phyloP scores from a whole-genome alignment of 148 eudicot genomes.

The Agrostemma githago region DNA sequence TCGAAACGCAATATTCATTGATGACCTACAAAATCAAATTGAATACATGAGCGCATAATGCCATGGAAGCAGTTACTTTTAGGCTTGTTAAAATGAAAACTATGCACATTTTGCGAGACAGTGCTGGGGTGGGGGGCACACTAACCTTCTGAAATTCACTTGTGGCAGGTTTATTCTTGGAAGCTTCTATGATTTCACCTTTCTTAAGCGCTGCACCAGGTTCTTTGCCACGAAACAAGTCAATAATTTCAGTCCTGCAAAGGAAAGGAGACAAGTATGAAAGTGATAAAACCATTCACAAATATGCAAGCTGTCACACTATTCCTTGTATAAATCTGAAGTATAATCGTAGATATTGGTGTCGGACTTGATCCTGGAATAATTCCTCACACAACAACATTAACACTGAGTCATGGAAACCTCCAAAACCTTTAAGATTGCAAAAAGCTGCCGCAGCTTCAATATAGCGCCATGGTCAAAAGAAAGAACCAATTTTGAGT shows the following conservation, averaged over 20 bases:
- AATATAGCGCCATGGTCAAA: too few species aligned
- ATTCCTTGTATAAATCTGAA: background rate
- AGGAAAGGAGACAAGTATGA: slow-evolving; percentile 7
- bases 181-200: slow-evolving; percentile 67
- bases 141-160: slow-evolving; percentile 68
- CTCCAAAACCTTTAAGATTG: too few species aligned
- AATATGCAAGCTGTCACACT: background rate
- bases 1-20: slow-evolving; percentile 46
- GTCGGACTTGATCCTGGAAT: too few species aligned
- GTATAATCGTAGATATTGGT: background rate
- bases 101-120: background rate
- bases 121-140: background rate
- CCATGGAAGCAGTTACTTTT: background rate
- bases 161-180: slow-evolving; percentile 44
- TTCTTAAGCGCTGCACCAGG: slow-evolving; percentile 75
- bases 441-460: too few species aligned
- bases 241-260: slow-evolving; percentile 64
- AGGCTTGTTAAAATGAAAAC: background rate
- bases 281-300: background rate
- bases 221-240: slow-evolving; percentile 57
- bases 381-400: too few species aligned
- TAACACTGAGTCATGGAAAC: too few species aligned
- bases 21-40: slow-evolving; percentile 41
- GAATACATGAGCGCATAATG: background rate
- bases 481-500: too few species aligned